Base-by-base conservation (phyloP, 1,284 basidiomycete species). In the Fereydounia khargensis region DNA sequence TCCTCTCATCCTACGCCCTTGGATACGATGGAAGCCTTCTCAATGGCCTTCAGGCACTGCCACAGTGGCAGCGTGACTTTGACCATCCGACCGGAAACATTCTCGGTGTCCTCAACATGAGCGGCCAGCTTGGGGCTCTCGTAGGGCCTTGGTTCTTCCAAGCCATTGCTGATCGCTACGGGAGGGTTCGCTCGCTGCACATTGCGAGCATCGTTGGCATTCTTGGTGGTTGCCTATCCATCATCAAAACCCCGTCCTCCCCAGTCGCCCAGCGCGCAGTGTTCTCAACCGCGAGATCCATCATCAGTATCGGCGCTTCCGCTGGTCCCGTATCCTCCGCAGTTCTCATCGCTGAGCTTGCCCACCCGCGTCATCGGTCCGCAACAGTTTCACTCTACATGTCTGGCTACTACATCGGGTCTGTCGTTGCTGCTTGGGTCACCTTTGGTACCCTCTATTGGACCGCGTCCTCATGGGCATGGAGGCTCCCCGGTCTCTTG, bases 21-120 rank as follows among this genome's bases (percentile, higher is more conserved):
- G 45, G 45, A 13, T 47, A 43, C 32, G 45, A 47, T 27, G 45
- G 45, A 18, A 18, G 21, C 20, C 32, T 47, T 13, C 36, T 47
- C 31, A 41, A 18, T 17, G 45, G 45, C 27, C 45, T 47, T 23
- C 35, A 19, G 3, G 42, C 45, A 16, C 18, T 47, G 7, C 5
- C 9, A 17, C 17, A 9, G 11, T 47, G 27, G 30, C 36, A 25
- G 18, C 3, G 16, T n/a, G 45, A 33, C 17, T n/a, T 47, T n/a
- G 39, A 17, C 13, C 13, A 14, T 16, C 31, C 39, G 4, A 16
- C 25, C 16, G n/a, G 23, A 18, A 30, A 21, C 16, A 17, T 28
- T 8, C 13, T 35, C 17, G 45, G 45, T 24, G 8, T 42, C 17
- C 10, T 47, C n/a, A 32, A 32, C 10, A 23, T 22, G 6, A 10